These are phyloP conservation scores for Yamagishiella unicocca DNA, from an alignment of 139 green algal genomes.

Conservation along the genomic window DNA sequence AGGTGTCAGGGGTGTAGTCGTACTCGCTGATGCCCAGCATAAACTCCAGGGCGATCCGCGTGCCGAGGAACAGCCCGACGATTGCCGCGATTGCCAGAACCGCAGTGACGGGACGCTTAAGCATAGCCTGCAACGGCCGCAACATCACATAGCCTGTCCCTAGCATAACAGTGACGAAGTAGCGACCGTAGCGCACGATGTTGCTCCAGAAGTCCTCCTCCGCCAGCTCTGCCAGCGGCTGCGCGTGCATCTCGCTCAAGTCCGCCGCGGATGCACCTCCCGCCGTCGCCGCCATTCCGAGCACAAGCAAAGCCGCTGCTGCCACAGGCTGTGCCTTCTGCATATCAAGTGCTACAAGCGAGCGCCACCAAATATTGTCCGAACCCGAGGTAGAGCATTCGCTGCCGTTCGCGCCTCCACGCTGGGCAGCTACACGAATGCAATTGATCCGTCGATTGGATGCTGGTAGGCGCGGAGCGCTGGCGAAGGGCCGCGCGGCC, in stretches of 20 bases:
- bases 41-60: constrained; percentile 72
- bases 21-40: constrained; percentile 78
- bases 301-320: background rate
- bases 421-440: background rate
- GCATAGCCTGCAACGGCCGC: constrained; percentile 75
- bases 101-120: constrained; percentile 80
- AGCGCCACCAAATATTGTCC: constrained; percentile 11
- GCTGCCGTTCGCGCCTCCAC: background rate
- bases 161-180: constrained; percentile 92
- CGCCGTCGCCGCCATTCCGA: background rate
- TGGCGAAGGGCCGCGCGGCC: background rate
- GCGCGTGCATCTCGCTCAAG: background rate
- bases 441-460: background rate
- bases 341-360: background rate
- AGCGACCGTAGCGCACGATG: constrained; percentile 84
- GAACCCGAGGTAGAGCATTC: constrained; percentile 30
- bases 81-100: constrained; percentile 66
- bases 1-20: constrained; percentile 31
- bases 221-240: constrained; percentile 60
- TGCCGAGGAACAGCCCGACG: constrained; percentile 53
- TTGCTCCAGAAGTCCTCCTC: constrained; percentile 88
- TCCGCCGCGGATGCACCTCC: constrained; percentile 6
- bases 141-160: constrained; percentile 90
- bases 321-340: constrained; percentile 1
- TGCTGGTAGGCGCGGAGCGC: background rate